Conservation (phyloP, 140 eudicot species). For the Cichorium intybus region DNA sequence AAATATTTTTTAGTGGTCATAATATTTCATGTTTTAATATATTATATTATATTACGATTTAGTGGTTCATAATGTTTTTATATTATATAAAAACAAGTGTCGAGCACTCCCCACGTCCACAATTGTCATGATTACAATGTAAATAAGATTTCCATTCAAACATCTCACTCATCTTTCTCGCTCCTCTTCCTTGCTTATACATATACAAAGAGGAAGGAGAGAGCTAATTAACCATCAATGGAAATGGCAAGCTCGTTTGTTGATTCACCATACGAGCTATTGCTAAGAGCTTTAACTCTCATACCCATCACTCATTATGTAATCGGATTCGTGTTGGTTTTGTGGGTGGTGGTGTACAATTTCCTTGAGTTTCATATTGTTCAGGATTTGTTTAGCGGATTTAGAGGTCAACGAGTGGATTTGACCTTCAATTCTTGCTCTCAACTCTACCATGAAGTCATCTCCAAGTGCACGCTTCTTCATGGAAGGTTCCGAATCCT, state of each 20-base stretch:
- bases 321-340: slow-evolving; percentile 22
- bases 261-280: slow-evolving; percentile 55
- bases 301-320: slow-evolving; percentile 69
- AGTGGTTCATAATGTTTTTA: too few relatives aligned
- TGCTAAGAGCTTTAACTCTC: slow-evolving; percentile 46
- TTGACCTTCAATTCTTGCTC: slow-evolving; percentile 64
- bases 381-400: slow-evolving; percentile 62
- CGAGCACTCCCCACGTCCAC: neutral
- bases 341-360: slow-evolving; percentile 40
- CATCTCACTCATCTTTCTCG: slow-evolving; percentile 7
- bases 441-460: slow-evolving; percentile 56
- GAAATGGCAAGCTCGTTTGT: slow-evolving; percentile 22
- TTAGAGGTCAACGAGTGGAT: slow-evolving; percentile 69
- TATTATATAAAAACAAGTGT: neutral
- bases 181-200: neutral
- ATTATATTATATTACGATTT: too few relatives aligned
- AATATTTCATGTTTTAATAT: neutral
- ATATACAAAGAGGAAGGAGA: neutral
- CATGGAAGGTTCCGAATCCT: slow-evolving; percentile 64
- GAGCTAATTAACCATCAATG: slow-evolving; percentile 20
- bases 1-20: too few relatives aligned
- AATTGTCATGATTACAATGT: neutral
- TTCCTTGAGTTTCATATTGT: slow-evolving; percentile 74
- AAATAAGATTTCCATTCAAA: slow-evolving; percentile 7
- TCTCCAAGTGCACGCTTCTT: slow-evolving; percentile 79